Evolutionary conservation across 2,329 filamentous ascomycete species (phyloP), one percentile per base, ranked within the genome.

Genomic region (Paraphaeosphaeria sporulosa): DNA sequence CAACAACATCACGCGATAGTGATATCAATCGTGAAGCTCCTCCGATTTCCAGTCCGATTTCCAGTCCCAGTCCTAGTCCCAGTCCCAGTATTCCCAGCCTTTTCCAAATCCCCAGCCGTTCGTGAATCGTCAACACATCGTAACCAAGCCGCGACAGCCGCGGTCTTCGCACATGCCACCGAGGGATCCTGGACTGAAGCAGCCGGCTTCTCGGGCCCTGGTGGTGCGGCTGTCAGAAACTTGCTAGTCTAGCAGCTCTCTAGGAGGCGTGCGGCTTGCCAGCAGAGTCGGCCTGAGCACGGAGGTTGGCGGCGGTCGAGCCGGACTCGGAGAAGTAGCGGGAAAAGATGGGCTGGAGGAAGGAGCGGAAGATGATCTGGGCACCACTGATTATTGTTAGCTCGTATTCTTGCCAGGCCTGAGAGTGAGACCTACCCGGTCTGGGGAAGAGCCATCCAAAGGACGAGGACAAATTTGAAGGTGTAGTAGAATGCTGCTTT

Each of bases 401-500:
- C 23, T 55, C 36, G 27, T 34, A 27, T 46, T 65, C 34, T 65
- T 66, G 77, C 72, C 64, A 13, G n/a, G 27, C 36, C 27, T 27
- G 19, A 47, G 25, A 19, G 55, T 27, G n/a, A 44, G 46, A 84
- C 90, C 78, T 90, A 97, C 94, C 86, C 85, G 85, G 96, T 97
- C 81, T 92, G 87, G 80, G 95, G 95, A 75, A 99, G 93, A 72
- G 94, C 89, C 84, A 99, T 93, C 95, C 95, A 99, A 79, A 99
- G 89, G 74, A 98, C 87, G 80, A 98, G 91, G 77, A 96, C 85
- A 78, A 99, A 97, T 88, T 99, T 99, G 91, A 99, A 98, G 78
- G 94, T 94, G 83, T 92, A 99, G 90, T 99, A 99, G 85, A 99
- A 99, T 77, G 95, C 81, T 80, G 58, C n/a, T 9, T 36, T 25